Evolutionary conservation across 2,329 filamentous ascomycete species (phyloP).

Genomic region (Aspergillus clavatus): DNA sequence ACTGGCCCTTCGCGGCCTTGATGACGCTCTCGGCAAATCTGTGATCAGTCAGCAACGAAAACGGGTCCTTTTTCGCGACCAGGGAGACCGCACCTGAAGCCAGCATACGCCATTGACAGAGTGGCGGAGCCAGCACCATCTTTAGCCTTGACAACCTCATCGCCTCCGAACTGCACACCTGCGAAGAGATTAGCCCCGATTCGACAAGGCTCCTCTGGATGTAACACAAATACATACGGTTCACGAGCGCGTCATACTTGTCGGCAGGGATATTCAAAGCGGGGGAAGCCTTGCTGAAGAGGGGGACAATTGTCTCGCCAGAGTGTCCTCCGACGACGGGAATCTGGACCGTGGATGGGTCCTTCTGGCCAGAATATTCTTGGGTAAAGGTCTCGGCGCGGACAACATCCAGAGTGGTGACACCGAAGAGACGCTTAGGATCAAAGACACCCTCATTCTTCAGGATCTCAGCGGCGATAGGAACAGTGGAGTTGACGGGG

Average conservation of each 20-base stretch:
- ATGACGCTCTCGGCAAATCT: constrained; percentile 94
- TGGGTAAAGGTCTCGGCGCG: constrained; percentile 96
- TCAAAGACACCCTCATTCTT: constrained; percentile 92
- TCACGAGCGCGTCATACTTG: constrained; percentile 83
- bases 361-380: constrained; percentile 73
- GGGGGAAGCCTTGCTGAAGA: constrained; percentile 88
- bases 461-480: constrained; percentile 93
- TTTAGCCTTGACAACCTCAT: constrained; percentile 95
- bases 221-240: constrained; percentile 54
- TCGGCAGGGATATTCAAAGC: constrained; percentile 75
- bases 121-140: constrained; percentile 86
- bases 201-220: background rate
- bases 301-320: constrained; percentile 93
- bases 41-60: constrained; percentile 14
- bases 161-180: constrained; percentile 92
- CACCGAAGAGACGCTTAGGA: constrained; percentile 92
- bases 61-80: constrained; percentile 6
- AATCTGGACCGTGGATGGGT: constrained; percentile 76
- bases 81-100: constrained; percentile 65
- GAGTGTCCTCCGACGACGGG: constrained; percentile 97
- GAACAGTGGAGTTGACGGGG: constrained; percentile 98
- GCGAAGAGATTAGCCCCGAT: constrained; percentile 1
- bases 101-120: constrained; percentile 91
- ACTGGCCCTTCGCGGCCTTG: constrained; percentile 81
- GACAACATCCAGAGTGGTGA: constrained; percentile 97